A percentile compares a stretch with the other conserved stretches of the same genome.
Conservation (phyloP, 805 yeast genomes). For the Yarrowia osloensis region DNA sequence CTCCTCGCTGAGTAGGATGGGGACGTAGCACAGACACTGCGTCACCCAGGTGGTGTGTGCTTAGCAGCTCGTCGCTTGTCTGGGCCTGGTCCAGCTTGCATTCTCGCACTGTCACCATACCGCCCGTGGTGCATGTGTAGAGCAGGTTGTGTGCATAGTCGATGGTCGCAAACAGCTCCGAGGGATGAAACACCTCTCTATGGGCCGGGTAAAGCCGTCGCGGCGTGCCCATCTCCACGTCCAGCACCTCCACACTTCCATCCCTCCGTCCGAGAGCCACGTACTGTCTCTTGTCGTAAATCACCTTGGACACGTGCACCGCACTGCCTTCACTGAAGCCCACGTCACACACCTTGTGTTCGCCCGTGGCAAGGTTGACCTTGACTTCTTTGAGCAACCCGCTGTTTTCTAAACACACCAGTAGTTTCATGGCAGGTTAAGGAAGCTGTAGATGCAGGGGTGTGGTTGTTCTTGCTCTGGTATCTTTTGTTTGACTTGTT, state of each 20-base stretch:
- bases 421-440: slow-evolving; percentile 15
- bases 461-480: not conserved
- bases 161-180: slow-evolving; percentile 21
- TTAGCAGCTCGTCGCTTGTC: not conserved
- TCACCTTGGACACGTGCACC: slow-evolving; percentile 14
- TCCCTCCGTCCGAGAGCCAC: slow-evolving; percentile 30
- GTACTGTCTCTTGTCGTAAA: slow-evolving; percentile 23
- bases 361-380: slow-evolving; percentile 10
- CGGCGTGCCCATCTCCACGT: slow-evolving; percentile 25
- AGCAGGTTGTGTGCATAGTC: slow-evolving; percentile 13
- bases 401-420: slow-evolving; percentile 15
- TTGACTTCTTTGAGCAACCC: slow-evolving; percentile 23
- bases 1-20: slow-evolving; percentile 9
- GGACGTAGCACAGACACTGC: not conserved
- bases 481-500: not conserved
- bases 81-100: slow-evolving; percentile 2
- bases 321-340: slow-evolving; percentile 21
- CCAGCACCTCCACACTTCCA: slow-evolving; percentile 26
- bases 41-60: slow-evolving; percentile 7
- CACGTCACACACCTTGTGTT: slow-evolving; percentile 1
- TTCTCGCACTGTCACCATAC: not conserved
- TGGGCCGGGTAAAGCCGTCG: slow-evolving; percentile 12
- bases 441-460: not conserved
- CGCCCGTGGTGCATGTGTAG: slow-evolving; percentile 22
- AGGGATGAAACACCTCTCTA: slow-evolving; percentile 9